Conservation (phyloP, 352 stramenopile species). For the Phytopythium helicoides region DNA sequence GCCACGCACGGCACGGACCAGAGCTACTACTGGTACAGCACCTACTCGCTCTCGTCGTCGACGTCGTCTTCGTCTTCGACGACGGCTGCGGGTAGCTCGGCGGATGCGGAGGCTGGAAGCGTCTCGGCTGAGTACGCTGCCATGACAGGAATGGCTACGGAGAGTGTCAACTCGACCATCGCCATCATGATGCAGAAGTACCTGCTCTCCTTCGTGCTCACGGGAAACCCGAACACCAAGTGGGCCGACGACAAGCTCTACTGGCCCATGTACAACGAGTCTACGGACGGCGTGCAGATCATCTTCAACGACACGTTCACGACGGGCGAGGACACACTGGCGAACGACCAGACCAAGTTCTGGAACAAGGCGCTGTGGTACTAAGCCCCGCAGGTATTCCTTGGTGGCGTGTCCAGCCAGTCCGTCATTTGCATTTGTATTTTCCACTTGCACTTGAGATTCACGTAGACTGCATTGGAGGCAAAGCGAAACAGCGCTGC, state of each 20-base stretch:
- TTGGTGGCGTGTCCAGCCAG: too few relatives aligned
- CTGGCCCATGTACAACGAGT: slow-evolving; percentile 20
- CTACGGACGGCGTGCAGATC: slow-evolving; percentile 8
- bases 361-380: slow-evolving; percentile 29
- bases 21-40: slow-evolving; percentile 28
- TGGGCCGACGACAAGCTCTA: slow-evolving; percentile 23
- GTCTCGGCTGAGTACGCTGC: too few relatives aligned
- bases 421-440: too few relatives aligned
- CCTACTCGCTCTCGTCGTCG: slow-evolving; percentile 7
- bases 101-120: too few relatives aligned
- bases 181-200: slow-evolving; percentile 25
- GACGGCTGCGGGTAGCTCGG: too few relatives aligned
- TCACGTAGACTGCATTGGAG: too few relatives aligned
- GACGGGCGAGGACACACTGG: slow-evolving; percentile 12
- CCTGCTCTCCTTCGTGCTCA: slow-evolving; percentile 21
- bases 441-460: too few relatives aligned
- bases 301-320: slow-evolving; percentile 23
- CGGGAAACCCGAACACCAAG: slow-evolving; percentile 15
- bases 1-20: slow-evolving; percentile 18
- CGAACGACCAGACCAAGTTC: slow-evolving; percentile 17
- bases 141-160: too few relatives aligned
- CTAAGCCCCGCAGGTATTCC: too few relatives aligned
- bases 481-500: too few relatives aligned
- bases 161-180: slow-evolving; percentile 19
- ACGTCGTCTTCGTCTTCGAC: slow-evolving; percentile 2